A percentile compares a stretch with the other conserved stretches of the same genome.
These are phyloP conservation scores for Rheum nobile DNA, from an alignment of 148 eudicot species.

Conservation along the genomic window DNA sequence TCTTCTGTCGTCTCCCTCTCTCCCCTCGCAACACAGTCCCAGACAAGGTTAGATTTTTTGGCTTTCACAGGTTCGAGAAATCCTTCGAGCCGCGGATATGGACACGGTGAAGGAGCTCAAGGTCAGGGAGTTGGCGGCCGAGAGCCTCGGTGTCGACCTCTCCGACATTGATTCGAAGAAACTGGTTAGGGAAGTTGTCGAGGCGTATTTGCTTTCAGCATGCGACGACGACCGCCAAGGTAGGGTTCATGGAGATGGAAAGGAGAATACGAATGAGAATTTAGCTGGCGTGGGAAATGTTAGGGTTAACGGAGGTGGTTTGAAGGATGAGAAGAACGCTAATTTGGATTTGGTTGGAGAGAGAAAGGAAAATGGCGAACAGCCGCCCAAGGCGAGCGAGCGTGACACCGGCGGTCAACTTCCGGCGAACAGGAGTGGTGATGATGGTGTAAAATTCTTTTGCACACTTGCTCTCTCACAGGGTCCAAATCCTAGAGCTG, in stretches of 20 bases:
- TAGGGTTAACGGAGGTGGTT: too few species aligned
- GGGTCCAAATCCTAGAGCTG: slow-evolving; percentile 93
- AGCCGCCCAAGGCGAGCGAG: not conserved
- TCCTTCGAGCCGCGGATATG: slow-evolving; percentile 19
- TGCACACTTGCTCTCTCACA: slow-evolving; percentile 22
- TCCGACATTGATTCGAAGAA: slow-evolving; percentile 12
- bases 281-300: not conserved
- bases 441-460: not conserved
- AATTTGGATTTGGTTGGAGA: not conserved
- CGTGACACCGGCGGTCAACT: not conserved
- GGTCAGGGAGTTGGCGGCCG: slow-evolving; percentile 20
- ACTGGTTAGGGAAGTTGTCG: slow-evolving; percentile 17
- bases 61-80: slow-evolving; percentile 19
- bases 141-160: slow-evolving; percentile 17
- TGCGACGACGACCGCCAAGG: not conserved
- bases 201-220: slow-evolving; percentile 18
- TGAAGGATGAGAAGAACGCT: not conserved
- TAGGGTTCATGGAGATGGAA: not conserved
- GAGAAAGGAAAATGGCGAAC: not conserved
- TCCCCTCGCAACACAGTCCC: too few species aligned
- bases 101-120: slow-evolving; percentile 20
- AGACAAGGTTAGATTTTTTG: too few species aligned
- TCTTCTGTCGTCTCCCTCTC: too few species aligned
- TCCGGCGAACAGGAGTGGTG: not conserved
- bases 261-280: not conserved